Conservation (phyloP, 495 filamentous ascomycete species). For the Pseudomonodictys pantanalensis region DNA sequence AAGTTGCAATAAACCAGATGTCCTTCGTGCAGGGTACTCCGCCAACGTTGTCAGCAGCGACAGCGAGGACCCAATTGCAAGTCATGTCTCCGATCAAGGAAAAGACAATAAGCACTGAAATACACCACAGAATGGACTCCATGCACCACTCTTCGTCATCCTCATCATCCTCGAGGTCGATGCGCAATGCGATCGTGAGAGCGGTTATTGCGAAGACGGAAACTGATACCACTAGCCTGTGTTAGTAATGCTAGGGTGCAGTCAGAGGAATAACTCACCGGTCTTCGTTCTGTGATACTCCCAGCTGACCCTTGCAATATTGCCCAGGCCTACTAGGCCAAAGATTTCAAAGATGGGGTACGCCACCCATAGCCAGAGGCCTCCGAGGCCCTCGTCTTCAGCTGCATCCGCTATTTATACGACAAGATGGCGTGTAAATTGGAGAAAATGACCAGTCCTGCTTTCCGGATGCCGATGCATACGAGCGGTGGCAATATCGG, state of each 20-base stretch:
- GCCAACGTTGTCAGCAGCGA: conserved; percentile 3
- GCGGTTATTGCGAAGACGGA: neutral
- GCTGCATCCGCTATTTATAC: neutral
- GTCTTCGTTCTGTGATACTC: conserved; percentile 7
- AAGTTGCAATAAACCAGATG: neutral
- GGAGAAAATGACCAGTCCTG: neutral
- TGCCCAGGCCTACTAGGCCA: conserved; percentile 1
- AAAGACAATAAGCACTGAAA: no score
- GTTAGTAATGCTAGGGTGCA: neutral
- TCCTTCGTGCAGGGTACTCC: conserved; percentile 1
- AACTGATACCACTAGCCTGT: neutral
- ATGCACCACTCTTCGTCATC: neutral
- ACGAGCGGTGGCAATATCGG: conserved; percentile 14
- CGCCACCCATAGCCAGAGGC: neutral
- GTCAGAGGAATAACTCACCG: neutral
- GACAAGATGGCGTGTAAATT: neutral
- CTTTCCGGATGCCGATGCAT: conserved; percentile 14
- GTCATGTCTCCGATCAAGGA: neutral
- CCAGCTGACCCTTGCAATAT: neutral
- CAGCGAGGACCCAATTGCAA: conserved; percentile 13
- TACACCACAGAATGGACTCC: neutral
- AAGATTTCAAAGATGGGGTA: neutral
- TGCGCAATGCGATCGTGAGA: neutral
- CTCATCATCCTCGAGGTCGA: neutral
- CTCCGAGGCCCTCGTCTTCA: neutral